Conservation (phyloP, 169 alveolate genomes). For the Babesia bigemina region DNA sequence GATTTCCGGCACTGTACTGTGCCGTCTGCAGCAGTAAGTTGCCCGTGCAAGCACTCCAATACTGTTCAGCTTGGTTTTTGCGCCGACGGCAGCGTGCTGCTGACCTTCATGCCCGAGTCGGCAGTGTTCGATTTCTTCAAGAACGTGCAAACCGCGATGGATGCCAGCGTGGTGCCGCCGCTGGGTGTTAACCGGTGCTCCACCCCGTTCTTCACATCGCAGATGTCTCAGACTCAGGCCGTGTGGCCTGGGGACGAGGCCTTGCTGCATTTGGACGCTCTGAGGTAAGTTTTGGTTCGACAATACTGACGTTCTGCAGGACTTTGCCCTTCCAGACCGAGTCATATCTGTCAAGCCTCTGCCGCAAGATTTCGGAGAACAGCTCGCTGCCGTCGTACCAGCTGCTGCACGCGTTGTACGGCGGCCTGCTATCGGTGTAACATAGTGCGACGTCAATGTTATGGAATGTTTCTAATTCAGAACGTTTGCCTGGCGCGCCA, state of each 20-base stretch:
- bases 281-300: not conserved
- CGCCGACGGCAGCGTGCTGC: slow-evolving; percentile 41
- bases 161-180: not conserved
- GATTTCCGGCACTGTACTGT: not conserved
- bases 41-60: too few species aligned
- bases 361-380: slow-evolving; percentile 9
- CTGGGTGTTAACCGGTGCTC: slow-evolving; percentile 29
- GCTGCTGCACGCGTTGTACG: slow-evolving; percentile 27
- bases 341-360: not conserved
- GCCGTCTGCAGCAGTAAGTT: slow-evolving; percentile 21
- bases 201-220: slow-evolving; percentile 35
- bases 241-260: slow-evolving; percentile 48
- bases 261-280: slow-evolving; percentile 15
- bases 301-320: not conserved
- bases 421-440: slow-evolving; percentile 16
- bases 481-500: not conserved
- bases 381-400: slow-evolving; percentile 20
- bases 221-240: slow-evolving; percentile 52
- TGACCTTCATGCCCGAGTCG: slow-evolving; percentile 39
- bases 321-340: slow-evolving; percentile 24
- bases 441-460: not conserved
- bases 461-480: not conserved
- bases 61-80: slow-evolving; percentile 28
- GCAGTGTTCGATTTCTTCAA: slow-evolving; percentile 17
- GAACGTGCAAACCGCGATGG: slow-evolving; percentile 17